Percentiles rank a stretch among this genome's conserved stretches.
Evolutionary conservation across 1,284 basidiomycete genomes (phyloP).

Genomic region (Fomitopsis pinicola): DNA sequence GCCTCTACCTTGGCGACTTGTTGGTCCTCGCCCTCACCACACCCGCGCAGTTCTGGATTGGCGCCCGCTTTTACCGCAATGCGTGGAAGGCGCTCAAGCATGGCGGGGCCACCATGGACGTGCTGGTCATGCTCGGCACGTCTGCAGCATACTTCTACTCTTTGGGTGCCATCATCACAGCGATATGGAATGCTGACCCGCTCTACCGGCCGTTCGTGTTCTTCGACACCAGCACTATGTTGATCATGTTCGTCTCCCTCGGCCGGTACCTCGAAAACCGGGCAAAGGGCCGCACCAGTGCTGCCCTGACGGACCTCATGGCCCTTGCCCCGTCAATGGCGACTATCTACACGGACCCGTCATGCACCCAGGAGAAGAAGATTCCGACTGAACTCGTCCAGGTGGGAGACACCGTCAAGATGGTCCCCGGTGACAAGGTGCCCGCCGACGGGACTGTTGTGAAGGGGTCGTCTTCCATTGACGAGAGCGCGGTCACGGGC

Average conservation of each 20-base stretch:
- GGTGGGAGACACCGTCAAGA: slow-evolving; percentile 89
- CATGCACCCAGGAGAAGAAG: slow-evolving; percentile 81
- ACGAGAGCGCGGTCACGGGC: slow-evolving; percentile 97
- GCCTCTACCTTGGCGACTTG: slow-evolving; percentile 82
- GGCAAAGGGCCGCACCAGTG: slow-evolving; percentile 96
- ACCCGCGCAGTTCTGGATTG: slow-evolving; percentile 93
- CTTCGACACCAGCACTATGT: slow-evolving; percentile 99
- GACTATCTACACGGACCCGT: slow-evolving; percentile 85
- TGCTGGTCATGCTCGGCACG: slow-evolving; percentile 94
- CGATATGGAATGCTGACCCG: slow-evolving; percentile 59
- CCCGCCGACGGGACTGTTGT: slow-evolving; percentile 94
- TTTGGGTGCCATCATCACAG: slow-evolving; percentile 63
- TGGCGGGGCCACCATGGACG: slow-evolving; percentile 92
- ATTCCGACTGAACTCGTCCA: slow-evolving; percentile 95
- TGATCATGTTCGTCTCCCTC: slow-evolving; percentile 95
- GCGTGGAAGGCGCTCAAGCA: slow-evolving; percentile 92
- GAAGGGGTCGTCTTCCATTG: slow-evolving; percentile 82
- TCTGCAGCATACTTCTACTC: slow-evolving; percentile 94
- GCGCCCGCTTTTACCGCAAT: slow-evolving; percentile 82
- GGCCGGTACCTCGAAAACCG: slow-evolving; percentile 95
- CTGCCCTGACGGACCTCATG: slow-evolving; percentile 95
- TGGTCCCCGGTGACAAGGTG: slow-evolving; percentile 95
- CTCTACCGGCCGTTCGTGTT: slow-evolving; percentile 85
- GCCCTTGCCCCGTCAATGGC: slow-evolving; percentile 92
- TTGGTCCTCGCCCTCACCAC: slow-evolving; percentile 83